A percentile compares a stretch with the other conserved stretches of the same genome.
Evolutionary conservation across 1,284 basidiomycete species (phyloP).

Genomic region (Afroboletus lepidellus): DNA sequence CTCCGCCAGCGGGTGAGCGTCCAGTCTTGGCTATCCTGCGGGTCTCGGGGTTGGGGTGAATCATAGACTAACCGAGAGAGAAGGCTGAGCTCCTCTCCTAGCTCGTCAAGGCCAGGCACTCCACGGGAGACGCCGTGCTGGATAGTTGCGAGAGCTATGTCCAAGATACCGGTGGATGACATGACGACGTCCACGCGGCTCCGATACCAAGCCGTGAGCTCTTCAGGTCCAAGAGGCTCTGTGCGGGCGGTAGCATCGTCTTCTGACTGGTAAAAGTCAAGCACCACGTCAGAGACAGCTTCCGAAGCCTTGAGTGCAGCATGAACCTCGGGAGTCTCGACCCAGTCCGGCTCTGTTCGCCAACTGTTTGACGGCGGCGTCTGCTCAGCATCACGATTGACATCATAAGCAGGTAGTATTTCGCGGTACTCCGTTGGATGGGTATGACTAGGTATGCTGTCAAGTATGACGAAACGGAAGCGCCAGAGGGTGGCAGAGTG

Average conservation of each 20-base stretch:
- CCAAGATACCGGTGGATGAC: slow-evolving; percentile 69
- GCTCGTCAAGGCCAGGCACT: slow-evolving; percentile 74
- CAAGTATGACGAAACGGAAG: slow-evolving; percentile 66
- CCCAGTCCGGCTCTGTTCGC: slow-evolving; percentile 56
- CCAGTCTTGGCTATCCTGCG: slow-evolving; percentile 57
- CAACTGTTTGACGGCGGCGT: slow-evolving; percentile 36
- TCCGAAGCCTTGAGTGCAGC: slow-evolving; percentile 37
- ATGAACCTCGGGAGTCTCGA: slow-evolving; percentile 47
- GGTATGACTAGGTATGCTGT: slow-evolving; percentile 71
- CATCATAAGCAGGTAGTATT: slow-evolving; percentile 65
- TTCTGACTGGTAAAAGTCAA: slow-evolving; percentile 7
- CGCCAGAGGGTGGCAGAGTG: slow-evolving; percentile 64
- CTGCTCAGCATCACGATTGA: slow-evolving; percentile 45
- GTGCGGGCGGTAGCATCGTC: background rate
- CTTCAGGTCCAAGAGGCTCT: slow-evolving; percentile 27
- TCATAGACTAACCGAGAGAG: slow-evolving; percentile 86
- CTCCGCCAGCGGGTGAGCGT: slow-evolving; percentile 70
- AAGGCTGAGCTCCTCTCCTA: slow-evolving; percentile 88
- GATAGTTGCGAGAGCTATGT: slow-evolving; percentile 73
- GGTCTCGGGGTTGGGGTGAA: slow-evolving; percentile 45
- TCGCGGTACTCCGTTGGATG: slow-evolving; percentile 60
- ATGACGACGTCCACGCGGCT: slow-evolving; percentile 62
- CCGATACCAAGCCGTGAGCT: slow-evolving; percentile 75
- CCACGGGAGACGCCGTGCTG: slow-evolving; percentile 85
- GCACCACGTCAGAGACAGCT: slow-evolving; percentile 8